Conservation (phyloP, 1,139 yeast genomes). For the Diutina pseudorugosa region DNA sequence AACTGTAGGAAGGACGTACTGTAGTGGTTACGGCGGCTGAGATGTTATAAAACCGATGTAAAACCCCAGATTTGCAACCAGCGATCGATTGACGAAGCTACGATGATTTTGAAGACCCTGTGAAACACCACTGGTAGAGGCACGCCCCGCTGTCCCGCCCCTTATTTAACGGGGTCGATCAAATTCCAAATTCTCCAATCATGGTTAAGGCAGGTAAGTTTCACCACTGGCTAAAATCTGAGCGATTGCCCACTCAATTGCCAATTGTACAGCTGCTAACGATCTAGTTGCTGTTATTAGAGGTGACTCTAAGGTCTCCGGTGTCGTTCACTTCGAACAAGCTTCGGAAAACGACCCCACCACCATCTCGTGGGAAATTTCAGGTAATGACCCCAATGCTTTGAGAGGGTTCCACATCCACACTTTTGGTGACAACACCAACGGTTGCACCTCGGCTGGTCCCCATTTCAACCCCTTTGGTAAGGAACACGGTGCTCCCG, state of each 20-base stretch:
- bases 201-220: slow-evolving; percentile 4
- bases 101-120: background rate
- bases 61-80: background rate
- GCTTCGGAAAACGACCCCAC: slow-evolving; percentile 66
- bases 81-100: background rate
- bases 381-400: slow-evolving; percentile 81
- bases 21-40: background rate
- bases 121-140: background rate
- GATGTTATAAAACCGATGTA: background rate
- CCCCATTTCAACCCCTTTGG: slow-evolving; percentile 95
- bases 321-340: slow-evolving; percentile 82
- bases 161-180: background rate
- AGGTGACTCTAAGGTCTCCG: slow-evolving; percentile 86
- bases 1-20: background rate
- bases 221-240: background rate
- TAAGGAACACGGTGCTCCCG: slow-evolving; percentile 91
- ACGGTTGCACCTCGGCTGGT: slow-evolving; percentile 98
- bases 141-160: background rate
- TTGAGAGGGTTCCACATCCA: slow-evolving; percentile 96
- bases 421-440: slow-evolving; percentile 97
- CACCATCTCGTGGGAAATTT: slow-evolving; percentile 73
- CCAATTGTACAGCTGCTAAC: background rate
- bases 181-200: background rate
- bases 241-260: background rate
- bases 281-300: slow-evolving; percentile 81